These are phyloP conservation scores for Aspergillus biplanus DNA, from an alignment of 495 filamentous ascomycete species.

Conservation along the genomic window DNA sequence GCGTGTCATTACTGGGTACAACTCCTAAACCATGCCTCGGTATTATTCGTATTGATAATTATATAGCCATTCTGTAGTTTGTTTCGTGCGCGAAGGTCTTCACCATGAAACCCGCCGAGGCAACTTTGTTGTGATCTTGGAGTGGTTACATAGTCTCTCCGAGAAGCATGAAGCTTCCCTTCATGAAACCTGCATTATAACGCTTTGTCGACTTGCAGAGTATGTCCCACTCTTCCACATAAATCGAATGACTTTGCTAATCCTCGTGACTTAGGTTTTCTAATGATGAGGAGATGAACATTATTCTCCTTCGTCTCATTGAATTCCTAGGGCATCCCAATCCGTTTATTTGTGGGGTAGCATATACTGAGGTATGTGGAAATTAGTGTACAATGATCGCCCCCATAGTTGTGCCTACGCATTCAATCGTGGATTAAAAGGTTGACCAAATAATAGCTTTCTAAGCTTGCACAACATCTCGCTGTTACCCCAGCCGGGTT, in stretches of 20 bases:
- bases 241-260: conserved; percentile 7
- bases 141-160: conserved; percentile 70
- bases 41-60: conserved; percentile 32
- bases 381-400: no score
- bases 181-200: conserved; percentile 83
- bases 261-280: conserved; percentile 48
- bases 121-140: conserved; percentile 70
- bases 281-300: conserved; percentile 77
- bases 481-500: conserved; percentile 63
- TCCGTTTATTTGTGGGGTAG: conserved; percentile 72
- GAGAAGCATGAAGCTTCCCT: conserved; percentile 63
- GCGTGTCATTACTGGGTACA: conserved; percentile 75
- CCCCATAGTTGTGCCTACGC: conserved; percentile 2
- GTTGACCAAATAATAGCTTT: conserved; percentile 45
- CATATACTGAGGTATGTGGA: conserved; percentile 73
- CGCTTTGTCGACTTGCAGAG: conserved; percentile 79
- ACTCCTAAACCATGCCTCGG: not conserved
- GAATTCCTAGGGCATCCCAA: conserved; percentile 87
- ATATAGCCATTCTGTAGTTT: conserved; percentile 62
- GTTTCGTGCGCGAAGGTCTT: conserved; percentile 62
- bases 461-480: conserved; percentile 65
- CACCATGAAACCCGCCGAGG: conserved; percentile 50
- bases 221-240: conserved; percentile 35
- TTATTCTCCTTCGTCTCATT: conserved; percentile 79
- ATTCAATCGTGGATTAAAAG: conserved; percentile 8